These are phyloP conservation scores for Exserohilum turcica DNA, from an alignment of 2,329 filamentous ascomycete genomes.

Conservation along the genomic window DNA sequence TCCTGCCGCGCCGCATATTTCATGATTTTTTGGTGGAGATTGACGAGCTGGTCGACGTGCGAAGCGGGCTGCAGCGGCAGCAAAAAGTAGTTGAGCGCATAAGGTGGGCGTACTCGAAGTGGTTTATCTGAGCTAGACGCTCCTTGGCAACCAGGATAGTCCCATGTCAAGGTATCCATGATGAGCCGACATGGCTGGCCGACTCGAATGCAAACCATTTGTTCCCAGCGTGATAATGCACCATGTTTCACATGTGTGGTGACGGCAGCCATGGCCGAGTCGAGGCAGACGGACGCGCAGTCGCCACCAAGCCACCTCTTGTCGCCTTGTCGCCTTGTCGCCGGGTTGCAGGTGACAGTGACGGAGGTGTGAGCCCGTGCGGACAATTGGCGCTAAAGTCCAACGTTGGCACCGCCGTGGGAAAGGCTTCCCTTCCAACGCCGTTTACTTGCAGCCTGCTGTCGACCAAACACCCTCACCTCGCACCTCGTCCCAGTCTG, in stretches of 20 bases:
- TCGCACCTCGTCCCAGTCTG: slow-evolving; percentile 2
- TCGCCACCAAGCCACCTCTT: slow-evolving; percentile 9
- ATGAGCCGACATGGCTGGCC: slow-evolving; percentile 2
- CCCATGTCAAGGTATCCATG: background rate
- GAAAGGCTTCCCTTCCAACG: slow-evolving; percentile 13
- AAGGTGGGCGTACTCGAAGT: slow-evolving; percentile 86
- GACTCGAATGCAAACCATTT: slow-evolving; percentile 2
- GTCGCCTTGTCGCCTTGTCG: slow-evolving; percentile 1
- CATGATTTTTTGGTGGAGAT: slow-evolving; percentile 89
- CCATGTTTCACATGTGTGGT: background rate
- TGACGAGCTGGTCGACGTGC: slow-evolving; percentile 80
- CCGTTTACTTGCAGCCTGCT: slow-evolving; percentile 15
- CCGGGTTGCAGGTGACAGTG: slow-evolving; percentile 11
- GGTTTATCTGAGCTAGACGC: slow-evolving; percentile 52
- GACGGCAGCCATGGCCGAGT: slow-evolving; percentile 1
- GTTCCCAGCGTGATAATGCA: background rate
- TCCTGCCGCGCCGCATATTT: slow-evolving; percentile 76
- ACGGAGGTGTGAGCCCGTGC: slow-evolving; percentile 16
- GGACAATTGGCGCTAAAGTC: slow-evolving; percentile 17
- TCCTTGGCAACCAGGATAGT: background rate
- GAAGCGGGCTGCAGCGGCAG: slow-evolving; percentile 77
- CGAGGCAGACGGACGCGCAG: slow-evolving; percentile 5
- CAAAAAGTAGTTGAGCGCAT: slow-evolving; percentile 80
- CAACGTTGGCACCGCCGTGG: slow-evolving; percentile 16
- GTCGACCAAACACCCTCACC: slow-evolving; percentile 4